These are phyloP conservation scores for Marchantia polymorpha DNA, from an alignment of 225 moss, liverwort and hornwort species.

Conservation along the genomic window DNA sequence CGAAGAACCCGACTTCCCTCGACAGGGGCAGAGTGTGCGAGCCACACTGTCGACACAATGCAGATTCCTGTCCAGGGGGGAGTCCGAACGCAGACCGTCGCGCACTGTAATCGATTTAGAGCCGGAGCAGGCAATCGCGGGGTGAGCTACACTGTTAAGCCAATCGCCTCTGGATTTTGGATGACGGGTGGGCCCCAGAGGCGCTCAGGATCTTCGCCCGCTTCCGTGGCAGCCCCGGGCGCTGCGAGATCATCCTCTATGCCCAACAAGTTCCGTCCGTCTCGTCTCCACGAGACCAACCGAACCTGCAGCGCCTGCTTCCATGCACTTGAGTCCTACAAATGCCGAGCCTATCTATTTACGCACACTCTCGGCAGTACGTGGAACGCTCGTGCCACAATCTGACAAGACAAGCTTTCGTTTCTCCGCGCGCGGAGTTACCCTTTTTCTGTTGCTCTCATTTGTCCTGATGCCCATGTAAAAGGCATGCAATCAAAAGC, in stretches of 20 bases:
- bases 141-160: neutral
- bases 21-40: neutral
- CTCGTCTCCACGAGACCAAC: neutral
- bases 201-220: neutral
- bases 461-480: too few relatives aligned
- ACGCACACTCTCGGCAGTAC: too few relatives aligned
- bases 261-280: neutral
- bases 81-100: neutral
- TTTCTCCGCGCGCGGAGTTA: too few relatives aligned
- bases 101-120: neutral
- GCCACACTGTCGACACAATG: neutral
- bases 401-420: too few relatives aligned
- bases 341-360: neutral
- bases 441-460: too few relatives aligned
- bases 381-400: too few relatives aligned
- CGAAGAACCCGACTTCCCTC: neutral
- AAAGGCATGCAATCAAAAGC: too few relatives aligned
- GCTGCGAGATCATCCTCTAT: neutral
- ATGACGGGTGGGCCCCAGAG: constrained; percentile 21
- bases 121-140: neutral
- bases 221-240: neutral
- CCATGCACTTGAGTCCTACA: neutral
- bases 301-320: neutral
- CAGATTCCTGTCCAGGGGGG: neutral
- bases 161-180: constrained; percentile 17